Percentiles rank a stretch among this genome's conserved stretches.
Conservation (phyloP, 305 asterid species). For the Plantago rigida region DNA sequence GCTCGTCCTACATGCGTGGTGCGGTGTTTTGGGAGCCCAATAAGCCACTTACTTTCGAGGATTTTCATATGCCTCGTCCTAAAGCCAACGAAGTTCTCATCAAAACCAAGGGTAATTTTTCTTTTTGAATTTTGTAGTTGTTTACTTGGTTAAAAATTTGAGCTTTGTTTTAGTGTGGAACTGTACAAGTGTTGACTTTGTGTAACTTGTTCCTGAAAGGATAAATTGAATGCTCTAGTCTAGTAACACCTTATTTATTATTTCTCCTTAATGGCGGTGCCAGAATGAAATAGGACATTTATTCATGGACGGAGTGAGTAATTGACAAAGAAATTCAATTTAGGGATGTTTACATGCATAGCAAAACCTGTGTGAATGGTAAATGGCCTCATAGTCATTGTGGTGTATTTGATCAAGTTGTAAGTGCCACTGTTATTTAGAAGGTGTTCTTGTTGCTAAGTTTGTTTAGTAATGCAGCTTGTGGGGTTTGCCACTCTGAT, state of each 20-base stretch:
- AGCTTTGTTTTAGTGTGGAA: not conserved
- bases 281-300: too few species aligned
- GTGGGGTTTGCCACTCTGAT: constrained; percentile 98
- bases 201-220: too few species aligned
- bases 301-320: too few species aligned
- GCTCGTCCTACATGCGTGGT: constrained; percentile 72
- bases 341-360: too few species aligned
- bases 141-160: constrained; percentile 19
- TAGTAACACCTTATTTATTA: too few species aligned
- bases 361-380: too few species aligned
- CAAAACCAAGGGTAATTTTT: constrained; percentile 67
- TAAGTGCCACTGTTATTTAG: not conserved
- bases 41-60: constrained; percentile 72
- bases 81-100: constrained; percentile 73
- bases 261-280: too few species aligned
- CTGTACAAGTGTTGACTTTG: too few species aligned
- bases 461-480: constrained; percentile 50
- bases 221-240: too few species aligned
- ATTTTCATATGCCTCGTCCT: constrained; percentile 89
- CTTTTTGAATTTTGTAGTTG: constrained; percentile 6
- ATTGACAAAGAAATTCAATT: too few species aligned
- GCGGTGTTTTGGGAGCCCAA: constrained; percentile 81
- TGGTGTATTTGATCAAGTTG: too few species aligned
- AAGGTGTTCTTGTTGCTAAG: not conserved
- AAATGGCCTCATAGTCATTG: not conserved